These are phyloP conservation scores for Cucumis cinereus DNA, from an alignment of 306 rosid species.

Conservation along the genomic window DNA sequence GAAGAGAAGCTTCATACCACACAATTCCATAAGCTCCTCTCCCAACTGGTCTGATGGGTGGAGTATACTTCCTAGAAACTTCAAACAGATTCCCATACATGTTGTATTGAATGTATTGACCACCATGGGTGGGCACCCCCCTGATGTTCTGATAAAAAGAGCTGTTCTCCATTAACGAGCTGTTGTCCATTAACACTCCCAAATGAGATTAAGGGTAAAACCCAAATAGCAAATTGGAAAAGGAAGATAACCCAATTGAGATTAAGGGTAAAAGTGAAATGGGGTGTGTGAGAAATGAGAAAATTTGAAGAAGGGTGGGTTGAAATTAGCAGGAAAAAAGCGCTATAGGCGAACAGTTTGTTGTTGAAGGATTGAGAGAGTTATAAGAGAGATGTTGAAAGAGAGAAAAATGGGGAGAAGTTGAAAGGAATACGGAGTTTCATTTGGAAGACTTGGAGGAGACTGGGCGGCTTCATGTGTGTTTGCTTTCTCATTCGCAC, in stretches of 20 bases:
- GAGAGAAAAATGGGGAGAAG: not conserved
- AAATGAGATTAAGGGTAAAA: not conserved
- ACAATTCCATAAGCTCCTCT: slow-evolving; percentile 95
- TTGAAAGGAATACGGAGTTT: not conserved
- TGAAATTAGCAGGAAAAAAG: not conserved
- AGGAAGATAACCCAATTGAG: not conserved
- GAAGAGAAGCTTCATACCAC: slow-evolving; percentile 41
- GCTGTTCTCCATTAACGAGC: slow-evolving; percentile 27
- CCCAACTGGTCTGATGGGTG: slow-evolving; percentile 89
- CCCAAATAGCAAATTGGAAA: not conserved
- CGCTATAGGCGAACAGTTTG: too few species aligned
- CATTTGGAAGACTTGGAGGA: not conserved
- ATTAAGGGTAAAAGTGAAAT: not conserved
- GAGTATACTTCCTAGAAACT: slow-evolving; percentile 77
- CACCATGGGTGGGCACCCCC: slow-evolving; percentile 64
- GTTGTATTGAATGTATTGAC: slow-evolving; percentile 69
- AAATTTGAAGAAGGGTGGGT: not conserved
- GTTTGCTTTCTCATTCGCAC: not conserved
- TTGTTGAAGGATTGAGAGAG: too few species aligned
- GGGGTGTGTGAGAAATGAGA: not conserved
- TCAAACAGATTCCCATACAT: slow-evolving; percentile 82
- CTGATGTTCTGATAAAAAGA: slow-evolving; percentile 37
- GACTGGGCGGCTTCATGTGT: not conserved
- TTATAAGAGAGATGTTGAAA: not conserved
- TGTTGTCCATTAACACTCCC: slow-evolving; percentile 20